phyloP scores from a whole-genome alignment of 106 monocot species.

The Triglochin maritima region DNA sequence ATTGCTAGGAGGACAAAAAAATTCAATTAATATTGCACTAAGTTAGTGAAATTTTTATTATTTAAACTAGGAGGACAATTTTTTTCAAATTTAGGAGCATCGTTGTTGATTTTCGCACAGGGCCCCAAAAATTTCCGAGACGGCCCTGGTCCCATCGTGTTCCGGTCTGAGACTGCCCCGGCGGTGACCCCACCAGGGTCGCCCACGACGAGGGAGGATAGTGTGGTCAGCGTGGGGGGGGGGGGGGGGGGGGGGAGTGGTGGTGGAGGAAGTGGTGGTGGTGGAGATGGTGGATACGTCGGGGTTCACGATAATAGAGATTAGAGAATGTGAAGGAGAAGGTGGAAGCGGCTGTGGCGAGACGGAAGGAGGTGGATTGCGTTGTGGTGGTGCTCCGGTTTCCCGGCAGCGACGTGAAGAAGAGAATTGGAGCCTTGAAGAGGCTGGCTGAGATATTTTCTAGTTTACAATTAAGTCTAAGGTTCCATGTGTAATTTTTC shows the following conservation, averaged over 20 bases:
- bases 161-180: constrained; percentile 50
- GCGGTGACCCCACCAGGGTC: constrained; percentile 10
- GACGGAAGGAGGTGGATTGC: constrained; percentile 46
- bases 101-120: too few relatives aligned
- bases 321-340: constrained; percentile 1
- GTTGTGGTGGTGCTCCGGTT: constrained; percentile 46
- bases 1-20: too few relatives aligned
- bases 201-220: constrained; percentile 2
- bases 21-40: too few relatives aligned
- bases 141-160: constrained; percentile 55
- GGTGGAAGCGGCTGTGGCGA: constrained; percentile 24
- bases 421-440: constrained; percentile 22
- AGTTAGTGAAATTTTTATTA: too few relatives aligned
- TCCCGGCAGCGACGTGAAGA: constrained; percentile 13
- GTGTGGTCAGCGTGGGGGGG: constrained; percentile 4
- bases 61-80: too few relatives aligned
- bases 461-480: neutral
- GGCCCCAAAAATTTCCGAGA: too few relatives aligned
- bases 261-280: constrained; percentile 18
- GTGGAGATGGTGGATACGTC: constrained; percentile 46
- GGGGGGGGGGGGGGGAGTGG: constrained; percentile 2
- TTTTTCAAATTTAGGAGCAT: too few relatives aligned
- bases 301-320: constrained; percentile 5
- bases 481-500: neutral
- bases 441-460: constrained; percentile 32